Base-by-base conservation (phyloP, 2,329 filamentous ascomycete species). In the Sarocladium brachiariae region DNA sequence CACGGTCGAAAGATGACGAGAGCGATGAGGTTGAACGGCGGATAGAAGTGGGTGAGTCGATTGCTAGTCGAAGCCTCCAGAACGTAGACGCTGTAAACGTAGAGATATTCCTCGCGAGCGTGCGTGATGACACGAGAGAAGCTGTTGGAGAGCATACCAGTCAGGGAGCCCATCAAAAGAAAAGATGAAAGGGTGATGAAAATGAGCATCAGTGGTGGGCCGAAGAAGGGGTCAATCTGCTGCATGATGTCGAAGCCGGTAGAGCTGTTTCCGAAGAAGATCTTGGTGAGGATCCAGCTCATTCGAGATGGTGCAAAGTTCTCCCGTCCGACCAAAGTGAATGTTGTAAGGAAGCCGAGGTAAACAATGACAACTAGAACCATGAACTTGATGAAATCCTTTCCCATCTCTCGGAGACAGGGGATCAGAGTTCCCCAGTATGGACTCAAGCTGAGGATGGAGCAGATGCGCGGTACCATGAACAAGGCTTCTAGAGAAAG, bases 351-450 rank as follows among this genome's bases (percentile, higher is more conserved):
- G 66, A 96, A 96, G 43, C 90, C 89, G 45, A 93, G 70, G 63
- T 95, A 96, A 49, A 95, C 71, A 50, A 95, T 86, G 45, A 89
- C 72, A 38, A 95, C 87, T 23, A 92, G 76, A 1, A 88, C 86
- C 68, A 82, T 78, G 63, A 93, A 95, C 61, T 91, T 91, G 65
- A 91, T 67, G 63, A 96, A 96, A 63, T 95, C 89, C 66, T 91
- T 92, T 34, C 87, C 87, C 91, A 96, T 96, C 64, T 92, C 89
- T 64, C 93, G 93, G 48, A 96, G 75, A 56, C 91, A 95, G 0
- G 90, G 91, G 53, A 96, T 91, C 46, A 93, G 67, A 1, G 87
- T 93, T 37, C 89, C 91, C 77, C 93, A 96, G 64, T 95, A 96
- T 1, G 89, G 88, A 59, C 89, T 89, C 56, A 96, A 68, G 63